These are phyloP conservation scores for Nigrospora sphaerica DNA, from an alignment of 2,329 filamentous ascomycete species.

Conservation along the genomic window DNA sequence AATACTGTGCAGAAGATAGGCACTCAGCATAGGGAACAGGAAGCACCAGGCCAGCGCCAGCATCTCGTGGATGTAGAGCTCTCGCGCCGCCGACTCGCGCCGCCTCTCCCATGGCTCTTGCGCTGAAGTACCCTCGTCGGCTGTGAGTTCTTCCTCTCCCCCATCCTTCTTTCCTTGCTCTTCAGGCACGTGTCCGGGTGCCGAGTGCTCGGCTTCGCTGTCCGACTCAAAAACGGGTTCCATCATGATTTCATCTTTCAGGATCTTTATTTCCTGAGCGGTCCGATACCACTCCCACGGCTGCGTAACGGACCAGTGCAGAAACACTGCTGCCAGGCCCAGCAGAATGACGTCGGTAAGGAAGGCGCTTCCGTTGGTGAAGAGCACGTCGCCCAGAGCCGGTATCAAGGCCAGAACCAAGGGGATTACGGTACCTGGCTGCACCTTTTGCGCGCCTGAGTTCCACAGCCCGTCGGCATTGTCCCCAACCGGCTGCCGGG, in stretches of 20 bases:
- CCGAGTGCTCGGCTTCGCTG: constrained; percentile 28
- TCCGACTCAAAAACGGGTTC: constrained; percentile 38
- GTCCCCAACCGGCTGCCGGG: constrained; percentile 53
- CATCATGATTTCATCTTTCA: constrained; percentile 34
- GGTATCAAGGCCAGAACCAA: constrained; percentile 79
- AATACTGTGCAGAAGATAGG: constrained; percentile 76
- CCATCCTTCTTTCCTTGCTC: constrained; percentile 23
- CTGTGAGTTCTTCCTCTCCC: constrained; percentile 7
- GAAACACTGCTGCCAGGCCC: constrained; percentile 71
- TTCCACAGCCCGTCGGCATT: constrained; percentile 67
- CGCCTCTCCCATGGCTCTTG: constrained; percentile 11
- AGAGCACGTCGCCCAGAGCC: constrained; percentile 76
- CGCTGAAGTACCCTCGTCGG: constrained; percentile 3
- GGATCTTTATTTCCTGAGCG: constrained; percentile 54
- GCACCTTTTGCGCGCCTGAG: constrained; percentile 31
- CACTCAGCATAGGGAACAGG: constrained; percentile 67
- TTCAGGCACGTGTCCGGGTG: constrained; percentile 37
- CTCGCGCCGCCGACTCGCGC: constrained; percentile 39
- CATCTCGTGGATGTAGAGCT: constrained; percentile 69
- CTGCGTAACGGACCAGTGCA: constrained; percentile 86
- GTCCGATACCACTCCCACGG: constrained; percentile 82
- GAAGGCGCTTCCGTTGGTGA: constrained; percentile 75
- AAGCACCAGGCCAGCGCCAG: constrained; percentile 74
- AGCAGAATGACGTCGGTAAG: constrained; percentile 82
- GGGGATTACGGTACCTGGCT: constrained; percentile 62